Conservation (phyloP, 441 rosid species). For the Euphorbia schlechtendalii region DNA sequence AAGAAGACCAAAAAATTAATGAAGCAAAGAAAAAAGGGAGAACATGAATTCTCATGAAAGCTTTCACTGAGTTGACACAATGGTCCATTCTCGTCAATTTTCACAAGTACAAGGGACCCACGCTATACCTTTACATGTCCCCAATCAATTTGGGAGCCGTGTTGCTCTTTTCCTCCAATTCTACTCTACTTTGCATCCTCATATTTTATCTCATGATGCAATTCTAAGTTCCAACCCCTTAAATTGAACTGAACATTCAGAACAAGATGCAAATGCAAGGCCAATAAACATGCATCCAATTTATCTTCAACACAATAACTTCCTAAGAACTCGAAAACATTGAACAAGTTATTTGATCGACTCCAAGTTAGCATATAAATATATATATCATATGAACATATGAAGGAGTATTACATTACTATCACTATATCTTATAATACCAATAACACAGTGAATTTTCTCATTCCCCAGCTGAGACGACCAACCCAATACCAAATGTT, state of each 20-base stretch:
- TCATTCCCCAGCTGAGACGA: too few species aligned
- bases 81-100: conserved; percentile 7
- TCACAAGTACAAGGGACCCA: conserved; percentile 1
- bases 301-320: background rate
- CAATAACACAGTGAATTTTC: too few species aligned
- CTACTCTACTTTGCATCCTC: background rate
- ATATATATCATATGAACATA: conserved; percentile 11
- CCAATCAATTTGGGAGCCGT: conserved; percentile 3
- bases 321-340: background rate
- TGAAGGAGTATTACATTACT: background rate
- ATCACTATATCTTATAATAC: conserved; percentile 7
- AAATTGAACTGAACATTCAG: background rate
- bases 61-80: background rate
- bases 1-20: background rate
- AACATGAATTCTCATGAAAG: background rate
- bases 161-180: background rate
- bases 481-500: too few species aligned
- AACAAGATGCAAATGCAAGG: background rate
- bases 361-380: conserved; percentile 26
- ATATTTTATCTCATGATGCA: background rate
- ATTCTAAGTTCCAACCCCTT: background rate
- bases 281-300: background rate
- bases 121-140: background rate
- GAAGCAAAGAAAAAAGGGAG: background rate
- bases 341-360: too few species aligned